These are phyloP conservation scores for Verbena officinalis DNA, from an alignment of 257 asterid genomes.

Conservation along the genomic window DNA sequence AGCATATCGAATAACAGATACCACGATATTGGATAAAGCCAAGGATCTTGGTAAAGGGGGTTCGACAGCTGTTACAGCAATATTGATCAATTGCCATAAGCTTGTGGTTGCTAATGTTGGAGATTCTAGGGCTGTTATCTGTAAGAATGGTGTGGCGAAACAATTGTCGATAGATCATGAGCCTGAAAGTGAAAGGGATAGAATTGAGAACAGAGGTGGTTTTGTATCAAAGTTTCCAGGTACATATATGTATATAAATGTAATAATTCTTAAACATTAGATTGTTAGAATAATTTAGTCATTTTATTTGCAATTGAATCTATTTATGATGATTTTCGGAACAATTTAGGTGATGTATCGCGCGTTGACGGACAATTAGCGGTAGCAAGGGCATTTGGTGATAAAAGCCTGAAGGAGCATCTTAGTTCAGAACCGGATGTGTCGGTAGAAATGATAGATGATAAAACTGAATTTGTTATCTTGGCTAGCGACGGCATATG, in stretches of 20 bases:
- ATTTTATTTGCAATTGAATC: neutral
- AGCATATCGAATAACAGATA: constrained; percentile 76
- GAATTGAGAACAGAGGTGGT: constrained; percentile 84
- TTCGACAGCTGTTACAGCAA: constrained; percentile 94
- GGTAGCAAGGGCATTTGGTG: constrained; percentile 98
- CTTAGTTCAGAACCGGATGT: constrained; percentile 91
- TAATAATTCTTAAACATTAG: neutral
- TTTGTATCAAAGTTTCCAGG: constrained; percentile 86
- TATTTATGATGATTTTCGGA: neutral
- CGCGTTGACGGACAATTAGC: constrained; percentile 96
- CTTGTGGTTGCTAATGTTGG: constrained; percentile 95
- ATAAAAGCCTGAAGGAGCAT: constrained; percentile 83
- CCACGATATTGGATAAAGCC: constrained; percentile 68
- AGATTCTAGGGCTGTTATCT: constrained; percentile 94
- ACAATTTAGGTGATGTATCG: constrained; percentile 88
- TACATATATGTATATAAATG: constrained; percentile 24
- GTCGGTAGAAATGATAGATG: constrained; percentile 58
- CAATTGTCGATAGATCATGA: constrained; percentile 91
- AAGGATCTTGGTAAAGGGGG: constrained; percentile 86
- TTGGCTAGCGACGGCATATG: constrained; percentile 97
- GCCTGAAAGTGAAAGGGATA: constrained; percentile 67
- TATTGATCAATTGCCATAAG: constrained; percentile 73
- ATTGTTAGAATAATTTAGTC: neutral
- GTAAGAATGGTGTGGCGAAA: constrained; percentile 75
- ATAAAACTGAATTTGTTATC: constrained; percentile 65